Percentiles rank a stretch among this genome's conserved stretches.
phyloP scores from a whole-genome alignment of 139 green algal species.

The Picochlorum sp. region DNA sequence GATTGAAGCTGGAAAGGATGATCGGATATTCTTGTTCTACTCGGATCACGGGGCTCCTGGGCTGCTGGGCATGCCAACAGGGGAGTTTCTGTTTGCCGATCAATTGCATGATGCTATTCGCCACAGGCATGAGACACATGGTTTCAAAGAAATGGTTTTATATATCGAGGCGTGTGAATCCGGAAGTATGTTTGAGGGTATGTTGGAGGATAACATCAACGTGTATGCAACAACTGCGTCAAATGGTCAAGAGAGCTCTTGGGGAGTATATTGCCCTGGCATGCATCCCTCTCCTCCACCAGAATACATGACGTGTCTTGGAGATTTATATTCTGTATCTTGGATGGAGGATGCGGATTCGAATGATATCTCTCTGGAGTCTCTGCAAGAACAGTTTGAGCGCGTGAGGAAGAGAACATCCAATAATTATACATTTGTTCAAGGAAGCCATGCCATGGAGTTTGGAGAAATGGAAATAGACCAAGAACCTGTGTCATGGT shows the following conservation, averaged over 20 bases:
- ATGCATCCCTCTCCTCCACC: conserved; percentile 22
- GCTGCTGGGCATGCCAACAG: conserved; percentile 83
- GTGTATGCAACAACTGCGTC: conserved; percentile 79
- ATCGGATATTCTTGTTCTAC: conserved; percentile 83
- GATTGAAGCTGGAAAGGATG: conserved; percentile 16
- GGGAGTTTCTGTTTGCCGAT: conserved; percentile 81
- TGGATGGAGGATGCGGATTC: conserved; percentile 90
- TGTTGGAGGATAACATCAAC: conserved; percentile 42
- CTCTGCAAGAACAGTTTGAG: conserved; percentile 75
- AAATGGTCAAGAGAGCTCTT: conserved; percentile 79
- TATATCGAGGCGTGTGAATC: conserved; percentile 91
- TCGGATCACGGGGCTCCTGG: conserved; percentile 53
- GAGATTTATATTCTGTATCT: conserved; percentile 87
- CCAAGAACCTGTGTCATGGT: conserved; percentile 55
- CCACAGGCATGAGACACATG: conserved; percentile 22
- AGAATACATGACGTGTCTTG: conserved; percentile 81
- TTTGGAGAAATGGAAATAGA: conserved; percentile 67
- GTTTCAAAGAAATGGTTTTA: conserved; percentile 78
- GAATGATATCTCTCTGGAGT: conserved; percentile 62
- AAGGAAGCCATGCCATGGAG: conserved; percentile 71
- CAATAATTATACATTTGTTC: conserved; percentile 67
- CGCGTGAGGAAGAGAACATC: conserved; percentile 64
- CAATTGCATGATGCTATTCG: conserved; percentile 62
- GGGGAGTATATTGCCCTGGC: conserved; percentile 80
- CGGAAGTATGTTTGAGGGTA: conserved; percentile 87